A percentile compares a stretch with the other conserved stretches of the same genome.
These are phyloP conservation scores for Osmanthus fragrans DNA, from an alignment of 257 asterid genomes.

Conservation along the genomic window DNA sequence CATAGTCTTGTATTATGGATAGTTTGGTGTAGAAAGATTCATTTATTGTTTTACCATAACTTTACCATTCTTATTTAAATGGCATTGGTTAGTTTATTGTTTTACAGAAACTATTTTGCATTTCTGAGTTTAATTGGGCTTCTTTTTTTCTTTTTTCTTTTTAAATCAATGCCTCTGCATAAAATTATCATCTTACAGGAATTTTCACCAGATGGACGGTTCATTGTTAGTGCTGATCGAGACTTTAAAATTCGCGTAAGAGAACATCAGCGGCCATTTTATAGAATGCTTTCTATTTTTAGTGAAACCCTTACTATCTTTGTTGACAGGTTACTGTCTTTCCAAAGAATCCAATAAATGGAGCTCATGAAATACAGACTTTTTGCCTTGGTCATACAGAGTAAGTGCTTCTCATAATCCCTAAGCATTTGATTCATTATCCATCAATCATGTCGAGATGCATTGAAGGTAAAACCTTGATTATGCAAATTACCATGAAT, in stretches of 20 bases:
- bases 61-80: background rate
- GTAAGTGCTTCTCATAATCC: constrained; percentile 42
- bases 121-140: background rate
- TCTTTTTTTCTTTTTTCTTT: background rate
- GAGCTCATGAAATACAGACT: constrained; percentile 85
- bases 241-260: constrained; percentile 95
- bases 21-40: background rate
- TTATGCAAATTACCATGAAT: background rate
- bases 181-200: constrained; percentile 50
- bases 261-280: constrained; percentile 14
- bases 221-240: constrained; percentile 83
- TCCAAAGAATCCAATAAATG: constrained; percentile 69
- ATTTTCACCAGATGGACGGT: constrained; percentile 74
- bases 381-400: constrained; percentile 97
- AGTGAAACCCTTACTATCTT: constrained; percentile 24
- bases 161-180: background rate
- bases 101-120: background rate
- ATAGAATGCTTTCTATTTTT: background rate
- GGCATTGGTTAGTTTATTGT: background rate
- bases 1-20: background rate
- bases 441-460: background rate
- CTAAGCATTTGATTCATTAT: constrained; percentile 4
- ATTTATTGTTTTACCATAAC: background rate
- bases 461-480: background rate
- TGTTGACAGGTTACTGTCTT: constrained; percentile 68